A percentile compares a stretch with the other conserved stretches of the same genome.
These are phyloP conservation scores for Madurella fahalii DNA, from an alignment of 2,329 filamentous ascomycete species.

Conservation along the genomic window DNA sequence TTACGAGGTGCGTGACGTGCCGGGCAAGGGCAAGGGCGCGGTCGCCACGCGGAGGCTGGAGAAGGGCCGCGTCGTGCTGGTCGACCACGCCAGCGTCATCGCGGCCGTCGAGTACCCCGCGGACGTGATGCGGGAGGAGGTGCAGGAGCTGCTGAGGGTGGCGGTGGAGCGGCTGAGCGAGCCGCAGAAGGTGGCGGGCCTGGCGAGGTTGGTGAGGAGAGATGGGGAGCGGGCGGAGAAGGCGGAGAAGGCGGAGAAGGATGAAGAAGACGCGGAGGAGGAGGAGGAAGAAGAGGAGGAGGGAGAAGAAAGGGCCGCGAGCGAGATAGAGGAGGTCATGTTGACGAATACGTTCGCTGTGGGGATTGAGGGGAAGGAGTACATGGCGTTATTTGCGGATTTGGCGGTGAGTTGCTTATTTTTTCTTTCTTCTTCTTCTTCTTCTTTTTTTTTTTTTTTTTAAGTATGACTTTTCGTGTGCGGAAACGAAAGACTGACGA, in stretches of 20 bases:
- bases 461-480: not conserved
- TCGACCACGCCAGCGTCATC: conserved; percentile 32
- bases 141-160: conserved; percentile 29
- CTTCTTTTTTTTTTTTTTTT: too few relatives aligned
- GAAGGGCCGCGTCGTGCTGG: conserved; percentile 30
- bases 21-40: conserved; percentile 32
- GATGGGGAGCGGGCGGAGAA: conserved; percentile 10
- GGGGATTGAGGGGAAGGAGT: conserved; percentile 21
- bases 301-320: conserved; percentile 18
- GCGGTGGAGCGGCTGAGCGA: conserved; percentile 30
- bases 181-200: conserved; percentile 27
- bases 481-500: not conserved
- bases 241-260: not conserved
- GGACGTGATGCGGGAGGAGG: conserved; percentile 27
- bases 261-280: conserved; percentile 12
- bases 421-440: too few relatives aligned
- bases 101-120: conserved; percentile 31
- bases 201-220: conserved; percentile 29
- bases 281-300: conserved; percentile 31
- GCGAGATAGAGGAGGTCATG: conserved; percentile 34
- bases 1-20: conserved; percentile 31
- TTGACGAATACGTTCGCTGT: conserved; percentile 34
- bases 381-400: conserved; percentile 24
- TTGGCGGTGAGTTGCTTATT: conserved; percentile 26
- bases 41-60: conserved; percentile 30